Percentiles rank a stretch among this genome's conserved stretches.
These are phyloP conservation scores for Tinospora cordifolia DNA, from an alignment of 164 flowering plant species.

Conservation along the genomic window DNA sequence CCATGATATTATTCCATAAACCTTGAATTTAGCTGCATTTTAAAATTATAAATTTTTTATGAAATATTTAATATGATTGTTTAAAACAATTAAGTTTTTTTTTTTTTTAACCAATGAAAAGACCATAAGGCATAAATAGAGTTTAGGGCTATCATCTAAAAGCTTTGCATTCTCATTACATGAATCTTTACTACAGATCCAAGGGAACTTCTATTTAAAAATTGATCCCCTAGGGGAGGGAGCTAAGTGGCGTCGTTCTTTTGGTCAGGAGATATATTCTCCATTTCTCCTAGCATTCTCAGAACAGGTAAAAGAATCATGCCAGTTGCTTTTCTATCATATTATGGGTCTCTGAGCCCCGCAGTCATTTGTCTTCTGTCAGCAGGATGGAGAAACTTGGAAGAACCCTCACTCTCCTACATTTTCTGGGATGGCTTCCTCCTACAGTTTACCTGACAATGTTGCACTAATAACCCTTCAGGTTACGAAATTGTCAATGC, in stretches of 20 bases:
- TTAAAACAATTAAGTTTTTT: too few relatives aligned
- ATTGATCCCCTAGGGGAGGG: slow-evolving; percentile 83
- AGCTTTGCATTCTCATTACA: background rate
- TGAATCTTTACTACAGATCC: slow-evolving; percentile 43
- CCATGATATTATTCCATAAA: too few relatives aligned
- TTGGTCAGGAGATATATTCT: slow-evolving; percentile 91
- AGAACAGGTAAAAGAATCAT: slow-evolving; percentile 47
- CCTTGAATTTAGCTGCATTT: too few relatives aligned
- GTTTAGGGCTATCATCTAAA: background rate
- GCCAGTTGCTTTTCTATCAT: background rate
- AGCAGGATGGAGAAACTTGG: slow-evolving; percentile 66
- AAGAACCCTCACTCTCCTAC: slow-evolving; percentile 35
- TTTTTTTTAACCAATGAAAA: too few relatives aligned
- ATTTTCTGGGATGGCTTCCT: slow-evolving; percentile 60
- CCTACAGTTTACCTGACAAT: slow-evolving; percentile 74
- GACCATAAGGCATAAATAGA: too few relatives aligned
- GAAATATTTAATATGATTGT: too few relatives aligned
- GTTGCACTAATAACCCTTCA: slow-evolving; percentile 75
- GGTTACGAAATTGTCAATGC: slow-evolving; percentile 29
- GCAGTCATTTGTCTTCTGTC: slow-evolving; percentile 8
- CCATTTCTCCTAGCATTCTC: slow-evolving; percentile 85
- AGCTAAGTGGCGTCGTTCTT: slow-evolving; percentile 91
- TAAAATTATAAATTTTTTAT: too few relatives aligned
- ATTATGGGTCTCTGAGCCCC: background rate
- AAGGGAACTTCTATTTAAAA: slow-evolving; percentile 71